Evolutionary conservation across 2,329 filamentous ascomycete species (phyloP), one percentile per base, ranked within the genome.

Genomic region (Cercospora nicotianae): DNA sequence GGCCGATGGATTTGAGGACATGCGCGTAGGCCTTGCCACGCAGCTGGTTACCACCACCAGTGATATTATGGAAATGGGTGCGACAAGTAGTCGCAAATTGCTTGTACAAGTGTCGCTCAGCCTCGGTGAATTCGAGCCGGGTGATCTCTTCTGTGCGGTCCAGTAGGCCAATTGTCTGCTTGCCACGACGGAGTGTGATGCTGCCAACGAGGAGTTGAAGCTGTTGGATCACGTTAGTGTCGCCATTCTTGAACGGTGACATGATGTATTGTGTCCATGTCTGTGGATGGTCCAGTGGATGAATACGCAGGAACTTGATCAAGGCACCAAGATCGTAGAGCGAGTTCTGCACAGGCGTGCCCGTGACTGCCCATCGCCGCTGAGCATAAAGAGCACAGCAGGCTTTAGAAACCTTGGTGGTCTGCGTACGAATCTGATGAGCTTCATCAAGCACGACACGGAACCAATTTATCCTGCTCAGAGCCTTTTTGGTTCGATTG

Each of bases 291-390:
- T 96, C 89, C 75, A 98, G 98, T 0, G 94, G 94, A 74, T 89
- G 89, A 13, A 98, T 83, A 13, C 91, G 89, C 51, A 98, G 83
- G 70, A 98, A 98, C 33, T 90, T 91, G 67, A 97, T 89, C 2
- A 98, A 83, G 1, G 94, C 91, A 13, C 92, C 91, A 23, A 98
- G 85, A 77, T 99, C 95, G 72, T 96, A 93, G 2, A 98, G 85
- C 3, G 92, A 90, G 76, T 99, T 99, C 79, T 98, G 94, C 8
- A 98, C 92, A 0, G 94, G 95, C 0, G 95, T 98, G 64, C 94
- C 95, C 0, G 95, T 98, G n/a, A 98, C 92, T 2, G 94, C 94
- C 95, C 95, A 99, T 36, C 94, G 90, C 33, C 94, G 88, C 75
- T 91, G 87, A 2, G 93, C 92, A 68, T 91, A 86, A 2, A 98